Evolutionary conservation across 176 grass and related monocot genomes (phyloP).

Genomic region (Aegilops bicornis): DNA sequence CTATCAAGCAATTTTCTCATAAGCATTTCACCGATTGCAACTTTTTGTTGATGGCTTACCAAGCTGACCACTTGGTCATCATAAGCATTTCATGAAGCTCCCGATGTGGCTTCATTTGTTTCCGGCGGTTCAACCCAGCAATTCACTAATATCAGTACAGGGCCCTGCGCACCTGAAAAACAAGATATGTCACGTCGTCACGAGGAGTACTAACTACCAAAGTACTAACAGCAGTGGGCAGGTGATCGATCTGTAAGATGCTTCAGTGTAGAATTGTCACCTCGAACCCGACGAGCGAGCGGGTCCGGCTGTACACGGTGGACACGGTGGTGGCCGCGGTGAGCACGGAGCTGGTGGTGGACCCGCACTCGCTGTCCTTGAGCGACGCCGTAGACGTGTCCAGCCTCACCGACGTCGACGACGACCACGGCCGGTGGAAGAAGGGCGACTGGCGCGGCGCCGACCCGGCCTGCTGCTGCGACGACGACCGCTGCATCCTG

Average conservation of each 20-base stretch:
- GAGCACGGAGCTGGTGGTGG: constrained; percentile 72
- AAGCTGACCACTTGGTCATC: too few relatives aligned
- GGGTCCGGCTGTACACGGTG: constrained; percentile 52
- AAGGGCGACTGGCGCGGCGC: constrained; percentile 25
- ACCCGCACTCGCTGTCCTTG: constrained; percentile 81
- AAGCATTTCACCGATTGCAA: too few relatives aligned
- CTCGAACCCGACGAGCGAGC: constrained; percentile 75
- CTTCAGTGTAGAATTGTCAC: neutral
- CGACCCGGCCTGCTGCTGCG: constrained; percentile 44
- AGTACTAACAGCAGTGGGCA: neutral
- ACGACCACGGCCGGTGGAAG: constrained; percentile 25
- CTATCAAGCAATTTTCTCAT: neutral
- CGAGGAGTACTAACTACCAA: too few relatives aligned
- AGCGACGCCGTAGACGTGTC: constrained; percentile 66
- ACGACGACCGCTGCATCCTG: constrained; percentile 87
- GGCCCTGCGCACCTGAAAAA: constrained; percentile 47
- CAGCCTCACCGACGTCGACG: constrained; percentile 47
- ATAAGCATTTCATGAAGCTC: neutral
- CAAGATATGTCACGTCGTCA: neutral
- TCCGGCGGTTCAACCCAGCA: too few relatives aligned
- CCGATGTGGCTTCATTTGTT: neutral
- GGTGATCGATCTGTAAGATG: neutral
- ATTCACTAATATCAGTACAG: neutral
- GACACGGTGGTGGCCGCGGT: constrained; percentile 58
- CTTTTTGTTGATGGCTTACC: too few relatives aligned